Percentiles rank a stretch among this genome's conserved stretches.
phyloP scores from a whole-genome alignment of 179 eudicot genomes.

The Amaranthus tricolor region DNA sequence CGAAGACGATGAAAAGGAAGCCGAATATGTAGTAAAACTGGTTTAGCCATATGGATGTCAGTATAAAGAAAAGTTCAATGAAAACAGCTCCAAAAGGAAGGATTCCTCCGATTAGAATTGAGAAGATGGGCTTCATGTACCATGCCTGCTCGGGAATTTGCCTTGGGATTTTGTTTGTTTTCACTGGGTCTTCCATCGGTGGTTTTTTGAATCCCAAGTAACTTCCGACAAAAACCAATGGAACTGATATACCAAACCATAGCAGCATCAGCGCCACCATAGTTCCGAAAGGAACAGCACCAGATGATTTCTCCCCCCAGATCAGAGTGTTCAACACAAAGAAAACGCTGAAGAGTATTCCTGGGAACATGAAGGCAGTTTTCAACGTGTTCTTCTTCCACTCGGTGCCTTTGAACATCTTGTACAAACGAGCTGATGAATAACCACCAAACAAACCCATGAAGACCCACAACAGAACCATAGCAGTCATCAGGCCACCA shows the following conservation, averaged over 20 bases:
- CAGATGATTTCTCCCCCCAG: constrained; percentile 49
- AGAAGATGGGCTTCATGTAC: constrained; percentile 44
- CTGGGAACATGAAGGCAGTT: constrained; percentile 47
- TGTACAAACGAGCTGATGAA: constrained; percentile 43
- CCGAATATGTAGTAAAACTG: constrained; percentile 53
- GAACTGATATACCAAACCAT: constrained; percentile 50
- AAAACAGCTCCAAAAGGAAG: constrained; percentile 48
- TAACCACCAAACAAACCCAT: constrained; percentile 52
- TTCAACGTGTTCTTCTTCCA: constrained; percentile 45
- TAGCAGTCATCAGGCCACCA: constrained; percentile 52
- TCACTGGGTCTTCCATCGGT: constrained; percentile 41
- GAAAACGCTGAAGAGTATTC: constrained; percentile 36
- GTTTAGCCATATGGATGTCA: constrained; percentile 47
- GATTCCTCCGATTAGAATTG: constrained; percentile 44
- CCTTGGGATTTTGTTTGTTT: constrained; percentile 43
- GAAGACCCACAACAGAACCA: constrained; percentile 50
- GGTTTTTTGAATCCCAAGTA: constrained; percentile 41
- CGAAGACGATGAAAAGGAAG: constrained; percentile 44
- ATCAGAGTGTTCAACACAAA: constrained; percentile 38
- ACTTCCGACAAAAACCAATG: constrained; percentile 43
- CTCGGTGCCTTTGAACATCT: constrained; percentile 46
- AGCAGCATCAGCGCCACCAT: constrained; percentile 41
- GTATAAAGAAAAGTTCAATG: constrained; percentile 46
- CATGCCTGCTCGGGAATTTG: constrained; percentile 46
- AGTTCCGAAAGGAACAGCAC: constrained; percentile 45